phyloP scores from a whole-genome alignment of 805 yeast genomes.

The Maudiozyma barnettii region DNA sequence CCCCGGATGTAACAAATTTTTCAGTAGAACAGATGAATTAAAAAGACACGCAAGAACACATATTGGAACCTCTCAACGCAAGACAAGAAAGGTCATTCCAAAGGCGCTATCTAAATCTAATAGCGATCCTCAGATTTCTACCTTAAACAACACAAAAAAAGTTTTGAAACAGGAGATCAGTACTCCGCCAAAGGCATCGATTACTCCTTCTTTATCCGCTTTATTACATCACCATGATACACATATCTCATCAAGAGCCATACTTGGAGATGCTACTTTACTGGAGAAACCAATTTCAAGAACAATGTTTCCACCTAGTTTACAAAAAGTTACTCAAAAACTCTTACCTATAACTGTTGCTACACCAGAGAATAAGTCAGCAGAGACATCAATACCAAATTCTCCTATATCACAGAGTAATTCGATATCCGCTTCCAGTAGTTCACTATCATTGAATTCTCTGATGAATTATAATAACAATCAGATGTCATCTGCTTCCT shows the following conservation, averaged over 20 bases:
- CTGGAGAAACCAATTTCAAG: neutral
- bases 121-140: neutral
- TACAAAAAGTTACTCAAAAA: neutral
- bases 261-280: neutral
- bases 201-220: neutral
- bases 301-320: neutral
- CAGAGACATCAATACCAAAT: neutral
- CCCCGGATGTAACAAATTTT: constrained; percentile 60
- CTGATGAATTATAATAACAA: constrained; percentile 2
- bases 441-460: constrained; percentile 11
- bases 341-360: neutral
- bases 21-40: constrained; percentile 63
- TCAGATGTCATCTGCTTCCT: neutral
- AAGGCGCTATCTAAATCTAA: neutral
- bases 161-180: neutral
- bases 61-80: constrained; percentile 24
- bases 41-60: constrained; percentile 68
- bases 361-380: neutral
- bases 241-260: neutral
- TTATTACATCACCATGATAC: neutral
- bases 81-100: constrained; percentile 4
- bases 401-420: constrained; percentile 6
- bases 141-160: neutral
- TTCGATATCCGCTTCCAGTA: constrained; percentile 14
- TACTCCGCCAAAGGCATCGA: neutral